Evolutionary conservation across 2,329 filamentous ascomycete species (phyloP).

Genomic region (Calonectria crousiana): DNA sequence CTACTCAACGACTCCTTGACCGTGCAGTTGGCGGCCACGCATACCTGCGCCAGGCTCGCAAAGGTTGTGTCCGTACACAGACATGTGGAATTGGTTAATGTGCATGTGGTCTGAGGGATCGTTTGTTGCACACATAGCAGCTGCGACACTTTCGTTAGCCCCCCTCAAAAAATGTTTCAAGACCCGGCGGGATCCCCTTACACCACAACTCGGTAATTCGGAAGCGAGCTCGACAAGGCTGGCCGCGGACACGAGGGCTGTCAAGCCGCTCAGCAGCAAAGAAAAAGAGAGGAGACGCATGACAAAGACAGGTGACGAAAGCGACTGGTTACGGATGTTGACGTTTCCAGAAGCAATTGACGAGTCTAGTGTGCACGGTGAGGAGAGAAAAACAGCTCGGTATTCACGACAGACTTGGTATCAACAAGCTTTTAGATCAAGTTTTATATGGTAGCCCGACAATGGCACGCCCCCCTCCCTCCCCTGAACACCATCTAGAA

Average conservation of each 20-base stretch:
- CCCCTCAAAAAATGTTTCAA: neutral
- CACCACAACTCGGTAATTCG: neutral
- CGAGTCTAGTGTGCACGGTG: neutral
- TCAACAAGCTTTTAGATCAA: neutral
- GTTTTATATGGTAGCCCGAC: neutral
- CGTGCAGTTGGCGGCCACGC: neutral
- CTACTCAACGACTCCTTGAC: conserved; percentile 2
- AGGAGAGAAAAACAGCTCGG: neutral
- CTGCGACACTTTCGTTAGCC: neutral
- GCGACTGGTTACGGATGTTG: neutral
- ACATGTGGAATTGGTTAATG: neutral
- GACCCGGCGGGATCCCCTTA: neutral
- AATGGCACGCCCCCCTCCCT: neutral
- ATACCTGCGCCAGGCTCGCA: neutral
- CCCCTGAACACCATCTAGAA: neutral
- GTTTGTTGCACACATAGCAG: neutral
- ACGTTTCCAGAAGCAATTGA: neutral
- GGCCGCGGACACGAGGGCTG: neutral
- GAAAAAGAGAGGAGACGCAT: conserved; percentile 3
- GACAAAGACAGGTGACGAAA: neutral
- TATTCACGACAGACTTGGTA: neutral
- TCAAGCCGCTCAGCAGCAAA: neutral
- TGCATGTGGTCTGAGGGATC: neutral
- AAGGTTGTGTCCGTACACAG: neutral
- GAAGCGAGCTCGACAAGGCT: neutral